Evolutionary conservation across 2,329 filamentous ascomycete genomes (phyloP).

Genomic region (Claviceps sorghi): DNA sequence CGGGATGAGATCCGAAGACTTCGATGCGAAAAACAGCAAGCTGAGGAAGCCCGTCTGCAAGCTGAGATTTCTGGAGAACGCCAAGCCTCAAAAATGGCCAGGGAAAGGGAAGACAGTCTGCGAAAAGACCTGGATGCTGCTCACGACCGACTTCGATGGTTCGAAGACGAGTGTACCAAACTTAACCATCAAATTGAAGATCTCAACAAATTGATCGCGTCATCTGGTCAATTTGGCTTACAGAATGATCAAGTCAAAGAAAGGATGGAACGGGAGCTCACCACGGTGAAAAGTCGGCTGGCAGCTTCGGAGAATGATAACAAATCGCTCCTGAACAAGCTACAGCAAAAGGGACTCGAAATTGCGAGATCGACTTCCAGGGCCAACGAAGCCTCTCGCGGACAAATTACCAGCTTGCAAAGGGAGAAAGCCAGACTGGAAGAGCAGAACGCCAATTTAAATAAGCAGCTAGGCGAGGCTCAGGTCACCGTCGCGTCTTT

Average conservation of each 20-base stretch:
- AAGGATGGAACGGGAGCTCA: conserved; percentile 76
- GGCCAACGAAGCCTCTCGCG: conserved; percentile 68
- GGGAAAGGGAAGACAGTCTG: conserved; percentile 65
- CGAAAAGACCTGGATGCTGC: conserved; percentile 69
- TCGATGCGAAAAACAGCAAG: conserved; percentile 67
- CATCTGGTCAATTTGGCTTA: conserved; percentile 77
- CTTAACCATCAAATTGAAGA: conserved; percentile 70
- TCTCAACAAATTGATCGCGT: conserved; percentile 72
- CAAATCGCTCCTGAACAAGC: conserved; percentile 82
- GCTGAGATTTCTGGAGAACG: conserved; percentile 71
- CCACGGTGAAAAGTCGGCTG: conserved; percentile 78
- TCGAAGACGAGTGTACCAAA: conserved; percentile 64
- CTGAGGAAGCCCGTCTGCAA: conserved; percentile 73
- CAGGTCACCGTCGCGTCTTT: conserved; percentile 70
- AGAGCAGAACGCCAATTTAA: conserved; percentile 66
- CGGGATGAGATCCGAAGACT: conserved; percentile 72
- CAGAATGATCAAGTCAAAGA: conserved; percentile 92
- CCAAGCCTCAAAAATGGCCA: conserved; percentile 60
- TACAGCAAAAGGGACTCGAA: conserved; percentile 93
- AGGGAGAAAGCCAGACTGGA: conserved; percentile 72
- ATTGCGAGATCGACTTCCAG: conserved; percentile 82
- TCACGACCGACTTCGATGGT: conserved; percentile 58
- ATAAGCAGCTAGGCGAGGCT: conserved; percentile 72
- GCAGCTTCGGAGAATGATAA: conserved; percentile 94
- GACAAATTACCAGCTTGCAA: conserved; percentile 61